phyloP scores from a whole-genome alignment of 768 basidiomycete genomes.

The Cystofilobasidium capitatum region DNA sequence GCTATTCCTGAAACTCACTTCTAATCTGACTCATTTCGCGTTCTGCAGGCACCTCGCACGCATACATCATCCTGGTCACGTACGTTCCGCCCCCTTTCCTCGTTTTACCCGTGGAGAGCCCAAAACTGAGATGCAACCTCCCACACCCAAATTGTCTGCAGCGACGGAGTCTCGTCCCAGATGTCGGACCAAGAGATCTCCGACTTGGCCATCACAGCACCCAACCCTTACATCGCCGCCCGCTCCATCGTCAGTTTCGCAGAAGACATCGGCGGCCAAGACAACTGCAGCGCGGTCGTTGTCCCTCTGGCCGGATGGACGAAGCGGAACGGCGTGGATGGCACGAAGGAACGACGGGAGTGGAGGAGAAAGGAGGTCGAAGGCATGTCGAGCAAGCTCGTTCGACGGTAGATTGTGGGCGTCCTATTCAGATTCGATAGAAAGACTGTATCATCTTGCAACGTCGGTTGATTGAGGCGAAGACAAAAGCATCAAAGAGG shows the following conservation, averaged over 20 bases:
- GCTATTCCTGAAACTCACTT: neutral
- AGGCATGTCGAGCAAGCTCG: constrained; percentile 9
- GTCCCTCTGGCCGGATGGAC: constrained; percentile 92
- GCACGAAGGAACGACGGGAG: constrained; percentile 18
- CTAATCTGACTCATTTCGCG: neutral
- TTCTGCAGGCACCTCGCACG: constrained; percentile 62
- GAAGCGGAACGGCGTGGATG: constrained; percentile 47
- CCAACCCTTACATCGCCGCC: constrained; percentile 10
- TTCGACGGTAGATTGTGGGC: neutral
- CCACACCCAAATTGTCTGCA: no score
- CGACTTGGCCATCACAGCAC: constrained; percentile 48
- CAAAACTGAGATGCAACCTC: no score
- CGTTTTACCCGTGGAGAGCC: neutral
- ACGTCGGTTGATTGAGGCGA: no score
- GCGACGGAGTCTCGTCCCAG: constrained; percentile 79
- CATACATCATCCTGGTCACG: constrained; percentile 78
- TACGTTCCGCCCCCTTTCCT: neutral
- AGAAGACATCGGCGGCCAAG: constrained; percentile 56
- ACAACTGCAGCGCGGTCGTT: constrained; percentile 85
- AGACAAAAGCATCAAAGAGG: no score
- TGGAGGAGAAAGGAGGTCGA: constrained; percentile 23
- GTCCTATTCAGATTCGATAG: no score
- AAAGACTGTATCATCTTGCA: no score
- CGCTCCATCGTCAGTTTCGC: constrained; percentile 14
- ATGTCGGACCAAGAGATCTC: constrained; percentile 90